Evolutionary conservation across 768 basidiomycete species (phyloP).

Genomic region (Leccinum rimulosum): DNA sequence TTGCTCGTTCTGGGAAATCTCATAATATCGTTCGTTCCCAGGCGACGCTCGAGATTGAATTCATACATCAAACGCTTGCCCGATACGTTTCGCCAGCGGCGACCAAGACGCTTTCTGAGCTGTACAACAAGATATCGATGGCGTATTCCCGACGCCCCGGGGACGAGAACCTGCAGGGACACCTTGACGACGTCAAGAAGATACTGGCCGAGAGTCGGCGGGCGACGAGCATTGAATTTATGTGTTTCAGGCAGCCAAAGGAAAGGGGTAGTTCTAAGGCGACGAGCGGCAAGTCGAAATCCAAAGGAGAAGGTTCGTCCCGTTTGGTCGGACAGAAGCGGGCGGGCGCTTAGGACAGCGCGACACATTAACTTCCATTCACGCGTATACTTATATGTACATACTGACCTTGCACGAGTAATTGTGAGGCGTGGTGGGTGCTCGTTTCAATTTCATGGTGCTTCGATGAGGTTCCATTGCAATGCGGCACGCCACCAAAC

Average conservation of each 20-base stretch:
- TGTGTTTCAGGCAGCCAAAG: conserved; percentile 86
- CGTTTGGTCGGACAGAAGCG: conserved; percentile 25
- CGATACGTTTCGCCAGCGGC: conserved; percentile 83
- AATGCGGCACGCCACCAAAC: neutral
- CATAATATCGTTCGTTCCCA: conserved; percentile 30
- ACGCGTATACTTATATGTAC: neutral
- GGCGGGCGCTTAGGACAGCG: neutral
- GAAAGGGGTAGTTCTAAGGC: conserved; percentile 25
- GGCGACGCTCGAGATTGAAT: conserved; percentile 99
- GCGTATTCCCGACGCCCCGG: conserved; percentile 85
- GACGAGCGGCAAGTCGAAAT: conserved; percentile 15
- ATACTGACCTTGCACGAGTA: neutral
- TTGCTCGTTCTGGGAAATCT: neutral
- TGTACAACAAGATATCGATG: conserved; percentile 94
- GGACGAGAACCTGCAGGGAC: conserved; percentile 81
- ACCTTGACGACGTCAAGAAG: conserved; percentile 89
- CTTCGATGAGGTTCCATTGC: neutral
- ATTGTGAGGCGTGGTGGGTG: neutral
- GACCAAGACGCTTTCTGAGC: conserved; percentile 80
- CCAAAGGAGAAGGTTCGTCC: conserved; percentile 16
- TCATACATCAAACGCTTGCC: conserved; percentile 93
- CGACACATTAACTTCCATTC: neutral
- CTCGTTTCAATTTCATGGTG: neutral
- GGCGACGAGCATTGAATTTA: conserved; percentile 90
- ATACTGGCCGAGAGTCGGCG: conserved; percentile 83